Conservation (phyloP, 768 basidiomycete species). For the Rhizopogon vesiculosus region DNA sequence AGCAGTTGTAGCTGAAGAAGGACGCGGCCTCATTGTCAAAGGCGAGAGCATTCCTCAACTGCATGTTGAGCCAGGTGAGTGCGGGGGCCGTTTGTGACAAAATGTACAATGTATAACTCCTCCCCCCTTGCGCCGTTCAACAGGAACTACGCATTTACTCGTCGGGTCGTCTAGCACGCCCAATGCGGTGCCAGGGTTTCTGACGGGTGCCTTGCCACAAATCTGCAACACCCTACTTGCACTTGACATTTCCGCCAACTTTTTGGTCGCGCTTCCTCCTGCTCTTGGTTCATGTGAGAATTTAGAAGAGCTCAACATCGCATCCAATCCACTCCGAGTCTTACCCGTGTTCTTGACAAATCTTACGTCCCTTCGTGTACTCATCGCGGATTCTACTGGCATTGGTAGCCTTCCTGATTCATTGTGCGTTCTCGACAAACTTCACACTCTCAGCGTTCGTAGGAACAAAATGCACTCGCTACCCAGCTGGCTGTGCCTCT, state of each 20-base stretch:
- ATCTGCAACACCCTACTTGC: slow-evolving; percentile 80
- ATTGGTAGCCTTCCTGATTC: slow-evolving; percentile 72
- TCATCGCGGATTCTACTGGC: slow-evolving; percentile 91
- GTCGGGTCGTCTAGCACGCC: slow-evolving; percentile 79
- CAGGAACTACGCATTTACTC: slow-evolving; percentile 92
- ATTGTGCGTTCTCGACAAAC: slow-evolving; percentile 64
- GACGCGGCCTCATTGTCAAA: slow-evolving; percentile 76
- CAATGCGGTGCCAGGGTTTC: slow-evolving; percentile 71
- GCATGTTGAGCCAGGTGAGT: slow-evolving; percentile 68
- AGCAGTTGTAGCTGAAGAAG: slow-evolving; percentile 76
- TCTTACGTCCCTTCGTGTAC: slow-evolving; percentile 72
- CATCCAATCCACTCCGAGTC: slow-evolving; percentile 85
- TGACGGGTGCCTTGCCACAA: slow-evolving; percentile 64
- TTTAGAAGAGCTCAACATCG: slow-evolving; percentile 92
- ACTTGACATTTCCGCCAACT: slow-evolving; percentile 90
- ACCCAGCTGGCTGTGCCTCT: slow-evolving; percentile 91
- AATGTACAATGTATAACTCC: no score
- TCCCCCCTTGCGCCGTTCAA: neutral
- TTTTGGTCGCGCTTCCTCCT: slow-evolving; percentile 78
- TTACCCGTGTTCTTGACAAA: slow-evolving; percentile 86
- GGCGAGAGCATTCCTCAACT: slow-evolving; percentile 63
- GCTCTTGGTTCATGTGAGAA: slow-evolving; percentile 73
- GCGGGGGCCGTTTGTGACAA: neutral
- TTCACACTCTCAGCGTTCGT: slow-evolving; percentile 88
- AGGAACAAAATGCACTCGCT: slow-evolving; percentile 84